Evolutionary conservation across 2,329 filamentous ascomycete species (phyloP), one percentile per base, ranked within the genome.

Genomic region (Cyanodermella asteris): DNA sequence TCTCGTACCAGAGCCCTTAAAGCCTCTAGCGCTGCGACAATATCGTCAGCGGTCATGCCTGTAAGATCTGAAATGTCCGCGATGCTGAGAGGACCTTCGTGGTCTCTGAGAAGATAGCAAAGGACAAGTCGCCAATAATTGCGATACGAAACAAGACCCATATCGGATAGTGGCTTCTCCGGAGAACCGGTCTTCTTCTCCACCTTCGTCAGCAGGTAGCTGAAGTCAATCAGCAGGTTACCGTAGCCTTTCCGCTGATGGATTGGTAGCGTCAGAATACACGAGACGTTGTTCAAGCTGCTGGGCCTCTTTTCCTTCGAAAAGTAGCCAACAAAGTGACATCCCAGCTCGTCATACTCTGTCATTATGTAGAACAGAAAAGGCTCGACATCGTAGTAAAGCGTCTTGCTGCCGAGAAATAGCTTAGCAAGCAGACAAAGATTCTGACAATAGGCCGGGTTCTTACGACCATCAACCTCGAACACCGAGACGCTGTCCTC

Each of bases 281-380:
- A 97, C 6, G 81, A 93, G 23, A 97, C 87, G 36, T 97, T 97
- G 48, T 97, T 94, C 38, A 82, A 73, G 32, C 81, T 91, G 47
- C 78, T 84, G 3, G 80, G 74, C 21, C 90, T 64, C 51, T 97
- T 97, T 51, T 97, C 87, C 46, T 97, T 97, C 25, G 87, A 94
- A 49, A 97, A 97, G 45, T 93, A 97, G n/a, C 87, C 87, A n/a
- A 97, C 77, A 24, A 97, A 64, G 42, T 94, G 87, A 40, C 75
- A 87, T 9, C 87, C 87, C 38, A 81, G 72, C 24, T 91, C 80
- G 34, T 82, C 77, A 36, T 76, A 70, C 20, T 72, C 73, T 14
- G 78, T 78, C 84, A 97, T 93, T 47, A 91, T 84, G 50, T 97
- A 97, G 55, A 97, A 97, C 18, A 97, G 54, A 44, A 97, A 97